These are phyloP conservation scores for Ploettnerulaceae sp. DNA, from an alignment of 2,329 filamentous ascomycete genomes.

Conservation along the genomic window DNA sequence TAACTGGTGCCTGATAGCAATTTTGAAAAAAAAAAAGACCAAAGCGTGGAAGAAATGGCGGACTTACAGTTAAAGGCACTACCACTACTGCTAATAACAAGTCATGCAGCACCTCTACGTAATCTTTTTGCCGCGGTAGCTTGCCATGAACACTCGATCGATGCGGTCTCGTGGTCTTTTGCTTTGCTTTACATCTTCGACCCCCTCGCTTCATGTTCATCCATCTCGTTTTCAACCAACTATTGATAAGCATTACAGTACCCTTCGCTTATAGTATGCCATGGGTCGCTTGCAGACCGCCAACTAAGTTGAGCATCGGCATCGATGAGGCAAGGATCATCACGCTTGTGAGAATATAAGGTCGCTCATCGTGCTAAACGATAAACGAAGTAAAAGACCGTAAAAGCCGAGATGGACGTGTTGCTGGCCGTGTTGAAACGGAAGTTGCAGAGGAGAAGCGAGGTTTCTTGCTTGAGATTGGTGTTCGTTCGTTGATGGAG, in stretches of 20 bases:
- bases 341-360: background rate
- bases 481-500: background rate
- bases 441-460: background rate
- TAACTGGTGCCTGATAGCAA: no score
- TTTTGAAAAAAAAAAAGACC: no score
- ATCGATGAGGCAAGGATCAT: background rate
- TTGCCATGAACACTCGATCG: background rate
- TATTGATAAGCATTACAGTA: background rate
- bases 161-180: background rate
- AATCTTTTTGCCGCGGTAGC: slow-evolving; percentile 2
- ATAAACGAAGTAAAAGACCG: background rate
- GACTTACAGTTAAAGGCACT: no score
- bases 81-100: no score
- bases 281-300: background rate
- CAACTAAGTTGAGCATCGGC: background rate
- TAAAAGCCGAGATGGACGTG: background rate
- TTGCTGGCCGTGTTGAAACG: background rate
- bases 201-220: slow-evolving; percentile 7
- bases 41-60: no score
- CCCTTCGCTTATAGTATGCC: background rate
- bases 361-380: background rate
- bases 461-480: slow-evolving; percentile 1
- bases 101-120: no score
- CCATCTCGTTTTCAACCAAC: background rate
- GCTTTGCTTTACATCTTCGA: background rate